These are phyloP conservation scores for Ormosia emarginata DNA, from an alignment of 306 rosid genomes.

Conservation along the genomic window DNA sequence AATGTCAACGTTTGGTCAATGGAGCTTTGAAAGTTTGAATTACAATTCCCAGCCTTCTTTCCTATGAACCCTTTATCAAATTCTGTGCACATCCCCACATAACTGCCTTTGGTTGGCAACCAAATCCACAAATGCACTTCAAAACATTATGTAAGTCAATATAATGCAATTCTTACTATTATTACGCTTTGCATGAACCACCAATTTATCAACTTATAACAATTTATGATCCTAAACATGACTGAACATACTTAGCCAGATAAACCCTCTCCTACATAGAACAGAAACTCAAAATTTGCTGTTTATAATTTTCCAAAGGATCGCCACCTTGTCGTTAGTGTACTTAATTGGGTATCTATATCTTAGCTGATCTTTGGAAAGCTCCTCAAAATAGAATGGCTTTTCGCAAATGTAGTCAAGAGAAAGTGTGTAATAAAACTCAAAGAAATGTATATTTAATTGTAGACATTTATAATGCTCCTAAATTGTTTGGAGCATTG, in stretches of 20 bases:
- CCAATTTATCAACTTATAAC: neutral
- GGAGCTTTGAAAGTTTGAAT: slow-evolving; percentile 48
- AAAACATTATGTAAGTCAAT: neutral
- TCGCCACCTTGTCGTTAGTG: neutral
- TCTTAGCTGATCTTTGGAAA: neutral
- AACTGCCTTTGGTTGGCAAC: slow-evolving; percentile 37
- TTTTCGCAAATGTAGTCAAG: neutral
- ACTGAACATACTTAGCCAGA: neutral
- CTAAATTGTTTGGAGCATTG: too few relatives aligned
- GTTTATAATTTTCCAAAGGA: neutral
- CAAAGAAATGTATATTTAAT: neutral
- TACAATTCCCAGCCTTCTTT: slow-evolving; percentile 45
- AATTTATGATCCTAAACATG: neutral
- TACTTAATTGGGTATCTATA: neutral
- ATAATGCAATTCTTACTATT: neutral
- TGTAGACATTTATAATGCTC: too few relatives aligned
- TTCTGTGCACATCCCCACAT: slow-evolving; percentile 63
- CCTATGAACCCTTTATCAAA: slow-evolving; percentile 67
- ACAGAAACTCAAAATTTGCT: neutral
- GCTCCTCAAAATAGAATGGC: neutral
- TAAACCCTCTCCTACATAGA: neutral
- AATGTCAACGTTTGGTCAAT: slow-evolving; percentile 80
- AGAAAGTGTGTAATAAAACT: neutral
- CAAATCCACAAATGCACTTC: slow-evolving; percentile 26
- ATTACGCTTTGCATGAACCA: neutral